These are phyloP conservation scores for Corylus americana DNA, from an alignment of 306 rosid species.

Conservation along the genomic window DNA sequence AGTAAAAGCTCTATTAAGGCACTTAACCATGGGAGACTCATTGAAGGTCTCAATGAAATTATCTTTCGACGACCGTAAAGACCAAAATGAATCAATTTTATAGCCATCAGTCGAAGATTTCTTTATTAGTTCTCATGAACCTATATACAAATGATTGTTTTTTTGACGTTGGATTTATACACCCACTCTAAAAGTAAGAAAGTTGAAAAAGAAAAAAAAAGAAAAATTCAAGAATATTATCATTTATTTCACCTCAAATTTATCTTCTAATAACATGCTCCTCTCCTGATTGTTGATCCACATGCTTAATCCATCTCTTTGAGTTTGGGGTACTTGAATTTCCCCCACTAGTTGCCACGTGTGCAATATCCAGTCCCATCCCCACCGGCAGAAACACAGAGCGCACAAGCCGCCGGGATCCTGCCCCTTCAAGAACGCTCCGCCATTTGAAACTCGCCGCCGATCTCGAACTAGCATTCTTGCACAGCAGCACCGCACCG, in stretches of 20 bases:
- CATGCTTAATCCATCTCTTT: conserved; percentile 69
- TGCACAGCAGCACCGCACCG: conserved; percentile 81
- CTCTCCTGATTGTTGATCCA: conserved; percentile 87
- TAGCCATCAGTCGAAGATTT: background rate
- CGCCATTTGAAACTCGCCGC: conserved; percentile 59
- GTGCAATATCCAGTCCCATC: conserved; percentile 77
- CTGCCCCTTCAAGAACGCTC: conserved; percentile 41
- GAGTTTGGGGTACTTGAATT: conserved; percentile 27
- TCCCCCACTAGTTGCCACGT: conserved; percentile 51
- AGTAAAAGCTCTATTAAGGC: no score
- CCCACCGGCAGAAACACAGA: conserved; percentile 94
- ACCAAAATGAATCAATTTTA: background rate
- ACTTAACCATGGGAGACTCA: no score
- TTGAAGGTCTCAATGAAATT: background rate
- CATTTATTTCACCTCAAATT: background rate
- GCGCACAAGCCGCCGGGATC: conserved; percentile 58
- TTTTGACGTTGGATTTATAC: background rate
- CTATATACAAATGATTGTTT: background rate
- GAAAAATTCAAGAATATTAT: background rate
- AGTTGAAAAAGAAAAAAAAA: background rate
- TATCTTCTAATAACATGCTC: conserved; percentile 67
- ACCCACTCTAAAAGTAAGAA: background rate
- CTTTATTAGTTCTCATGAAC: background rate
- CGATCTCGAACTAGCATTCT: conserved; percentile 57
- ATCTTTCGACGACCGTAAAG: no score